phyloP scores from a whole-genome alignment of 805 yeast species.

The Torulaspora indica region DNA sequence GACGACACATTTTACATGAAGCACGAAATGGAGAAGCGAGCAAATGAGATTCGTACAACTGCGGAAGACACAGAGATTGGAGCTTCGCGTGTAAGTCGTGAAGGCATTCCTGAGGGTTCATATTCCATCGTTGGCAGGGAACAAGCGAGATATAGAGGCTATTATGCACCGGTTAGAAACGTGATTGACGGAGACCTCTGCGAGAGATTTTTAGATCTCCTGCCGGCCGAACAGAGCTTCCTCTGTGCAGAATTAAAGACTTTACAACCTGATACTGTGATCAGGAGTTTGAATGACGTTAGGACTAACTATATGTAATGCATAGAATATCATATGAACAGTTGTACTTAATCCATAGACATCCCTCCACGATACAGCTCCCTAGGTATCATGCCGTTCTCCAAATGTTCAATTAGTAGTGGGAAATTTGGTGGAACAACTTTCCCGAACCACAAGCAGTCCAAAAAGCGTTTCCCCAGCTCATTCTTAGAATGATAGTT shows the following conservation, averaged over 20 bases:
- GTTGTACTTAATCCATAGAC: not conserved
- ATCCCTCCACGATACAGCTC: conserved; percentile 52
- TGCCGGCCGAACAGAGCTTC: conserved; percentile 20
- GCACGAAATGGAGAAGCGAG: conserved; percentile 6
- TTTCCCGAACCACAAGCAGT: conserved; percentile 70
- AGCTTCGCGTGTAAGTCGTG: conserved; percentile 8
- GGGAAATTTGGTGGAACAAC: conserved; percentile 64
- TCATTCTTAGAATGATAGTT: conserved; percentile 31
- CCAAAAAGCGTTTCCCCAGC: conserved; percentile 12
- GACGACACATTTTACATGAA: conserved; percentile 21
- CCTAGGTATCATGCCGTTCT: conserved; percentile 46
- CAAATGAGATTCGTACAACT: conserved; percentile 1
- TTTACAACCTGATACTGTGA: conserved; percentile 33
- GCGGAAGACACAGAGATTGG: conserved; percentile 27
- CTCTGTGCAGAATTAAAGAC: conserved; percentile 36
- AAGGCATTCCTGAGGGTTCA: conserved; percentile 25
- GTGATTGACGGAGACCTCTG: conserved; percentile 87
- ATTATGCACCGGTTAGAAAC: conserved; percentile 71
- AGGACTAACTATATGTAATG: conserved; percentile 28
- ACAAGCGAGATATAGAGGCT: conserved; percentile 64
- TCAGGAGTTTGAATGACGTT: conserved; percentile 25
- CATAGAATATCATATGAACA: not conserved
- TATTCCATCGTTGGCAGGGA: conserved; percentile 57
- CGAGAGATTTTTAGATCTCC: conserved; percentile 46
- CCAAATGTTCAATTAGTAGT: conserved; percentile 57